Evolutionary conservation across 805 yeast species (phyloP).

Genomic region (Yarrowia phangngaensis): DNA sequence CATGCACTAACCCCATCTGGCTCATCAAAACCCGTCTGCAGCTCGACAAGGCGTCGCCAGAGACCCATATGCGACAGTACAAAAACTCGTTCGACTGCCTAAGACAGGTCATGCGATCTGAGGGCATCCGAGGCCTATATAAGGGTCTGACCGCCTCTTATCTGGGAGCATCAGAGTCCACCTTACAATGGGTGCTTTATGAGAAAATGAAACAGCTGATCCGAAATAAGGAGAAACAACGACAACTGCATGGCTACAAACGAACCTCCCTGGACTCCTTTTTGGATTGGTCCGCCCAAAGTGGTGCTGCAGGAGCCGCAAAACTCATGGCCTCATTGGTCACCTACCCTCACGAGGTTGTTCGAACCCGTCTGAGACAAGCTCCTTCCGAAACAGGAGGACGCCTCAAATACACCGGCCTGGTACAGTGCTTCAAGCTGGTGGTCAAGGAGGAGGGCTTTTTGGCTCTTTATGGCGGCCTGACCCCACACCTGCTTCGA

Average conservation of each 20-base stretch:
- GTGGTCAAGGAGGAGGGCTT: constrained; percentile 91
- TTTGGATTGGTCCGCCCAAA: constrained; percentile 89
- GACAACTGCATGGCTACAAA: constrained; percentile 39
- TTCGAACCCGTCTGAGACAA: constrained; percentile 91
- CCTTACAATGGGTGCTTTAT: constrained; percentile 93
- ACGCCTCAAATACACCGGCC: constrained; percentile 80
- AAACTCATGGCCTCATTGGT: constrained; percentile 87
- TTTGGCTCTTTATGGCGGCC: constrained; percentile 91
- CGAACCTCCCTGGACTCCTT: constrained; percentile 55
- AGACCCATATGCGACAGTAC: constrained; percentile 50
- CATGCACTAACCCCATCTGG: constrained; percentile 98
- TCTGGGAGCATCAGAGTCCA: constrained; percentile 86
- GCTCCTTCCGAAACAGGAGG: constrained; percentile 75
- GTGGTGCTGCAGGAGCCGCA: constrained; percentile 97
- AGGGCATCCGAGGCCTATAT: constrained; percentile 78
- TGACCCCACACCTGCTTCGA: constrained; percentile 93
- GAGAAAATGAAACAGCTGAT: constrained; percentile 87
- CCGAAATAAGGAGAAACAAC: constrained; percentile 47
- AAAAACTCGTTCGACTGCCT: constrained; percentile 84
- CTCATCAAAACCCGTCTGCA: constrained; percentile 90
- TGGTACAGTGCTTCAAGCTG: constrained; percentile 78
- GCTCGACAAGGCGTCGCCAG: constrained; percentile 54
- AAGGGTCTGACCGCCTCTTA: constrained; percentile 93
- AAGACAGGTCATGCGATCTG: constrained; percentile 60
- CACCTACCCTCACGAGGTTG: constrained; percentile 96